phyloP scores from a whole-genome alignment of 1,139 yeast species.

The Arxiozyma slooffiae region DNA sequence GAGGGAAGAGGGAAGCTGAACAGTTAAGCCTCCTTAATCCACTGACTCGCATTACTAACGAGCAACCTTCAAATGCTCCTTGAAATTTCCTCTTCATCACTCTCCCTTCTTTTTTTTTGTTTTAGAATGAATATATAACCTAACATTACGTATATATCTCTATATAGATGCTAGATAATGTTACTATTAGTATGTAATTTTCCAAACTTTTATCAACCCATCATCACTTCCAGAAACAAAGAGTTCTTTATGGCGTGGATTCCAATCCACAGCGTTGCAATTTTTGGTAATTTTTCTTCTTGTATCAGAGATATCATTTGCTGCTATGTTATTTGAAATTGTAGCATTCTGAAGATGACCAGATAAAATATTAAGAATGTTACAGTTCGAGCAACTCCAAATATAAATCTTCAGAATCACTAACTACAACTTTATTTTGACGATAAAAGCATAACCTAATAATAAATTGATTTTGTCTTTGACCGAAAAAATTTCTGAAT shows the following conservation, averaged over 20 bases:
- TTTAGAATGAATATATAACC: neutral
- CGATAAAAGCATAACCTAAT: conserved; percentile 73
- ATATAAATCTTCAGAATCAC: conserved; percentile 81
- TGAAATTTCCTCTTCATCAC: neutral
- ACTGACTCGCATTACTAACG: neutral
- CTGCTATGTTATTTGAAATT: conserved; percentile 1
- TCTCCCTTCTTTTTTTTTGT: neutral
- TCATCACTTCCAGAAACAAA: conserved; percentile 89
- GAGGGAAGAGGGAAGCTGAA: conserved; percentile 45
- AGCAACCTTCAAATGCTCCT: neutral
- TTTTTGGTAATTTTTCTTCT: conserved; percentile 21
- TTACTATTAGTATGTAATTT: conserved; percentile 25
- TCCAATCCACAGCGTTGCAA: conserved; percentile 56
- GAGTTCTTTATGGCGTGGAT: conserved; percentile 40
- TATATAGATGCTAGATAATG: conserved; percentile 9
- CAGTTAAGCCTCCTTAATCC: conserved; percentile 20
- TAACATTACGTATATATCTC: neutral
- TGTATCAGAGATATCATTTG: neutral
- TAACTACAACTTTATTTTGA: conserved; percentile 58
- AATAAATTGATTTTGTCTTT: conserved; percentile 57
- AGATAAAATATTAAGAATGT: conserved; percentile 48
- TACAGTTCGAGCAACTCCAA: conserved; percentile 73
- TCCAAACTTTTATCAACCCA: conserved; percentile 57
- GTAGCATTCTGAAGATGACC: conserved; percentile 43
- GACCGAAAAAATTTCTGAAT: conserved; percentile 62